A percentile compares a stretch with the other conserved stretches of the same genome.
phyloP scores from a whole-genome alignment of 257 asterid genomes.

The Nicotiana benthamiana region DNA sequence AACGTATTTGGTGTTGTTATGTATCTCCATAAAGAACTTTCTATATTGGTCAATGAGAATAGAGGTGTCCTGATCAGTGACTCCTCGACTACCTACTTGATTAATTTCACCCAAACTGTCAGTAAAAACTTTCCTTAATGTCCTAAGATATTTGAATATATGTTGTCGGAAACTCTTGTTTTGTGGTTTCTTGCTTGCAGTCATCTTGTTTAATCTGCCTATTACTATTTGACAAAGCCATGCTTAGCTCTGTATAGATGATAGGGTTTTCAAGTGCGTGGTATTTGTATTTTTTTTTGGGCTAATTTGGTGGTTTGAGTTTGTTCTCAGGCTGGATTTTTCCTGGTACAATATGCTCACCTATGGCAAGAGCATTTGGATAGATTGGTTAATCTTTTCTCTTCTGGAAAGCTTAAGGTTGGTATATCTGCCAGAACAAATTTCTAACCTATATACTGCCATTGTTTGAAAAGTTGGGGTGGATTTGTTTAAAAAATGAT shows the following conservation, averaged over 20 bases:
- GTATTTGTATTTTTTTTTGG: not conserved
- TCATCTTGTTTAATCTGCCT: not conserved
- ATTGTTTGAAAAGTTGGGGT: not conserved
- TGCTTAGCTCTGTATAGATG: not conserved
- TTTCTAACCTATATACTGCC: not conserved
- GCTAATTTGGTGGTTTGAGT: slow-evolving; percentile 14
- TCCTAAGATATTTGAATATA: not conserved
- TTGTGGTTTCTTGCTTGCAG: not conserved
- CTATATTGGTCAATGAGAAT: not conserved
- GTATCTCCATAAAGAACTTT: not conserved
- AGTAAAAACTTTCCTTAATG: not conserved
- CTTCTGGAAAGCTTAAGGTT: slow-evolving; percentile 79
- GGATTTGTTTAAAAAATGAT: not conserved
- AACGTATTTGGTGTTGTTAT: not conserved
- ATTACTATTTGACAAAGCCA: not conserved
- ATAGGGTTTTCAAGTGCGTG: not conserved
- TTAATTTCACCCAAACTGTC: not conserved
- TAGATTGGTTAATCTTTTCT: slow-evolving; percentile 53
- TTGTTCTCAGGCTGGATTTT: slow-evolving; percentile 73
- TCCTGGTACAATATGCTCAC: slow-evolving; percentile 71
- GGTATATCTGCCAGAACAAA: not conserved
- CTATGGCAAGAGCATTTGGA: slow-evolving; percentile 87
- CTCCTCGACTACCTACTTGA: not conserved
- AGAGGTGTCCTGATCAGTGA: not conserved
- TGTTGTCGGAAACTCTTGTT: not conserved